Evolutionary conservation across 257 asterid species (phyloP), one percentile per base, ranked within the genome.

Genomic region (Voacanga thouarsii): DNA sequence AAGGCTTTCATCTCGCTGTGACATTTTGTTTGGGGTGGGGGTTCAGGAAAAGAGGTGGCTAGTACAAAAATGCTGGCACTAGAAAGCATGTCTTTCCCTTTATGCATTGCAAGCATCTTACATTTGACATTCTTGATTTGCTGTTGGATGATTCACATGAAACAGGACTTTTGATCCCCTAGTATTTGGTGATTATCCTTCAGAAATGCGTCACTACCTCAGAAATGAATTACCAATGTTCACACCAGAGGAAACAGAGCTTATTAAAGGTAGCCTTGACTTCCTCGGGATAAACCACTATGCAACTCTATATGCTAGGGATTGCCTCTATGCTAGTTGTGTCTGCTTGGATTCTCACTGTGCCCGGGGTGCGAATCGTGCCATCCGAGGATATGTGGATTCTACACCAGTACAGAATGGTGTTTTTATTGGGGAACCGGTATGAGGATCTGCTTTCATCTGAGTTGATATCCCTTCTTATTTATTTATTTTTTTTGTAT

Each of bases 211-310:
- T 75, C 82, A 51, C 30, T 80, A 81, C 75, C 92, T 81, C 23
- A 88, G 91, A 68, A 72, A 59, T 45, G 86, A 91, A 23, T 66
- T 94, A 14, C 96, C 92, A 0, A 82, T 4, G 7, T 94, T 94
- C 83, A 82, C 97, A 43, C 37, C 75, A 7, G 89, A 91, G n/a
- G 98, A 91, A 73, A 80, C 30, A 33, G 21, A 19, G 12, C 83
- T 85, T 61, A 56, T 94, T n/a, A 90, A 77, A 66, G 86, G 85
- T 12, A 91, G 97, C 55, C 78, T 82, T n/a, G 98, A 94, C 77
- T 92, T 89, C 75, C 83, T 94, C 2, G 99, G 99, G 71, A 75
- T 94, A 72, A 94, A 94, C 83, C 97, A 91, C 30, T 94, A 94
- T 45, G 83, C 85, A 72, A 64, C 96, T 14, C 86, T 91, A 21